phyloP scores from a whole-genome alignment of 2,329 filamentous ascomycete genomes.

The Mariannaea sp. region DNA sequence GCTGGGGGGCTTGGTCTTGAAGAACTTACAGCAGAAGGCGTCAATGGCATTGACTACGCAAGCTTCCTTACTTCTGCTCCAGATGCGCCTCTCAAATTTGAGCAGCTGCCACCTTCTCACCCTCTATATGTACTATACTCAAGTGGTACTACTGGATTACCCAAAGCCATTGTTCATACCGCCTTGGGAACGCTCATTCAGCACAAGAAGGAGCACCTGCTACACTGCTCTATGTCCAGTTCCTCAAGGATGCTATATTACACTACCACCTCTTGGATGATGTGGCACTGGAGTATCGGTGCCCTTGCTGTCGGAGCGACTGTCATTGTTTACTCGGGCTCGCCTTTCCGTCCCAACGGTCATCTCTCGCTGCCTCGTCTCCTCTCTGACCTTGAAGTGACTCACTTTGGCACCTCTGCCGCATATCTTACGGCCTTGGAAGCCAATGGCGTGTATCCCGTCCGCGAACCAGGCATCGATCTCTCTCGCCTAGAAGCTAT shows the following conservation, averaged over 20 bases:
- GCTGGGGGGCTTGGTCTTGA: conserved; percentile 49
- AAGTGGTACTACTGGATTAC: conserved; percentile 82
- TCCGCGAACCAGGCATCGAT: conserved; percentile 56
- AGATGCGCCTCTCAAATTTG: conserved; percentile 63
- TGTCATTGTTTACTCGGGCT: conserved; percentile 88
- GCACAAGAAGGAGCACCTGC: conserved; percentile 93
- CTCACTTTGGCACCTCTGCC: conserved; percentile 92
- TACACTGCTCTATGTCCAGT: conserved; percentile 81
- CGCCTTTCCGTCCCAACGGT: conserved; percentile 80
- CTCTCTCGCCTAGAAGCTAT: conserved; percentile 76
- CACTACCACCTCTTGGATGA: conserved; percentile 98
- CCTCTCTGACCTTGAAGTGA: conserved; percentile 80
- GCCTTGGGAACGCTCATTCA: conserved; percentile 88
- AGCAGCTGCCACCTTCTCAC: conserved; percentile 80
- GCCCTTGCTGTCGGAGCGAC: conserved; percentile 82
- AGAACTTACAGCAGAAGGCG: conserved; percentile 46
- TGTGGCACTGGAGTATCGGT: conserved; percentile 98
- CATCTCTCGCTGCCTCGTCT: conserved; percentile 82
- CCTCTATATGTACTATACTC: conserved; percentile 95
- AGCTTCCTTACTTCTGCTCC: conserved; percentile 50
- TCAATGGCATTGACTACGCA: conserved; percentile 51
- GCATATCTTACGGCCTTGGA: conserved; percentile 93
- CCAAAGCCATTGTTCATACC: conserved; percentile 95
- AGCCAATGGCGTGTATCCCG: conserved; percentile 69
- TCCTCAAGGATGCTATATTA: conserved; percentile 85